Evolutionary conservation across 495 filamentous ascomycete genomes (phyloP).

Genomic region (Terfezia claveryi): DNA sequence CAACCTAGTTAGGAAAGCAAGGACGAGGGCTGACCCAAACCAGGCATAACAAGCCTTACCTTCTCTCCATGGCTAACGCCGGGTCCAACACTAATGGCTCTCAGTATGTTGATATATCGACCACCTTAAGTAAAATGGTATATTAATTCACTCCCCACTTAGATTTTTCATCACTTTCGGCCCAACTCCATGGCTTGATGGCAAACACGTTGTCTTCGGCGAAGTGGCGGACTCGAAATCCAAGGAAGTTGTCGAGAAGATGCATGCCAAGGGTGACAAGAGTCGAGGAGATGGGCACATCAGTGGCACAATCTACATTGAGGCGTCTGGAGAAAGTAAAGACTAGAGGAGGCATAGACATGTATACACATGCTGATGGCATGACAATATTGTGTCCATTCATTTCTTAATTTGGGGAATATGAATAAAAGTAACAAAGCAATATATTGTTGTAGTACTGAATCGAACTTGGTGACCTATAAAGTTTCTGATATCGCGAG

Average conservation of each 20-base stretch:
- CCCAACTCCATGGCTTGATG: constrained; percentile 49
- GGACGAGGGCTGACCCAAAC: neutral
- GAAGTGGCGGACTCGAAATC: constrained; percentile 46
- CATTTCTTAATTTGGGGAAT: too few species aligned
- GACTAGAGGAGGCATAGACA: too few species aligned
- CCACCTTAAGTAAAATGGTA: neutral
- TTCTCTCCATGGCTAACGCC: constrained; percentile 69
- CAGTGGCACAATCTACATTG: constrained; percentile 9
- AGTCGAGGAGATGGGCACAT: constrained; percentile 20
- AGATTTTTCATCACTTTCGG: constrained; percentile 26
- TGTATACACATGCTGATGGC: too few species aligned
- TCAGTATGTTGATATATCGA: neutral
- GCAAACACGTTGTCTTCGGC: constrained; percentile 66
- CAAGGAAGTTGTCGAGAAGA: constrained; percentile 40
- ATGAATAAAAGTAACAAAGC: too few species aligned
- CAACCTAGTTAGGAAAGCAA: neutral
- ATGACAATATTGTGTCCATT: too few species aligned
- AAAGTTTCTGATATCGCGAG: too few species aligned
- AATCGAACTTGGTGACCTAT: too few species aligned
- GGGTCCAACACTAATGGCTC: constrained; percentile 41
- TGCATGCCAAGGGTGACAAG: constrained; percentile 31
- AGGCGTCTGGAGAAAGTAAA: neutral
- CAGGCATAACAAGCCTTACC: constrained; percentile 35
- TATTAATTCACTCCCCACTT: neutral
- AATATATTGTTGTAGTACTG: too few species aligned